A percentile compares a stretch with the other conserved stretches of the same genome.
These are phyloP conservation scores for Pseudodiploospora longispora DNA, from an alignment of 2,329 filamentous ascomycete species.

Conservation along the genomic window DNA sequence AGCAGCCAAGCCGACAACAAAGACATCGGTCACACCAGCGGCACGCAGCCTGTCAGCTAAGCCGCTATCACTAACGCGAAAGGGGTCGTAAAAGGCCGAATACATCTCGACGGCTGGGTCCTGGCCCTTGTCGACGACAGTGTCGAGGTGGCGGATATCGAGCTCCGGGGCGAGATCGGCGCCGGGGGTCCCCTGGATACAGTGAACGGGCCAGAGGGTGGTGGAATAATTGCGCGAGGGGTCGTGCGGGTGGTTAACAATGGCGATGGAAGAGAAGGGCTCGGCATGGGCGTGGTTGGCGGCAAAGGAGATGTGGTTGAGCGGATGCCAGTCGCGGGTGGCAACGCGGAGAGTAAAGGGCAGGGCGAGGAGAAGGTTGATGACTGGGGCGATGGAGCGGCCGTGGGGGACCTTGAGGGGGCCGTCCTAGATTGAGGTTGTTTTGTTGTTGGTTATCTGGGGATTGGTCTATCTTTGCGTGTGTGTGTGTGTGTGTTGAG, in stretches of 20 bases:
- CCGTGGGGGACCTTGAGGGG: constrained; percentile 73
- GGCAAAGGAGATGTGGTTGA: constrained; percentile 80
- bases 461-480: no score
- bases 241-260: constrained; percentile 60
- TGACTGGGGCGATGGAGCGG: constrained; percentile 56
- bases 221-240: constrained; percentile 54
- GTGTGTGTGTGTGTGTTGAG: background rate
- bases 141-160: constrained; percentile 48
- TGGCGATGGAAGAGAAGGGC: constrained; percentile 58
- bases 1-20: constrained; percentile 74
- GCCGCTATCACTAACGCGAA: constrained; percentile 56
- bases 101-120: constrained; percentile 81
- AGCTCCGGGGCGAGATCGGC: constrained; percentile 69
- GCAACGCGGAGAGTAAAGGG: constrained; percentile 70
- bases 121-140: constrained; percentile 69
- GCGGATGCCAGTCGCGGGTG: constrained; percentile 89
- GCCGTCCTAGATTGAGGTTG: constrained; percentile 51
- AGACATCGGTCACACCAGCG: constrained; percentile 65
- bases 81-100: constrained; percentile 79
- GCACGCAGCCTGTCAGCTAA: constrained; percentile 51
- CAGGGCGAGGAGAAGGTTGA: constrained; percentile 67
- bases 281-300: constrained; percentile 61
- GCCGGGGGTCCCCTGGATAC: constrained; percentile 66
- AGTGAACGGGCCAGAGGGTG: constrained; percentile 84
- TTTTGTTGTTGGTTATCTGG: no score